Conservation (phyloP, 1,139 yeast species). For the Geotrichum phurueaensis region DNA sequence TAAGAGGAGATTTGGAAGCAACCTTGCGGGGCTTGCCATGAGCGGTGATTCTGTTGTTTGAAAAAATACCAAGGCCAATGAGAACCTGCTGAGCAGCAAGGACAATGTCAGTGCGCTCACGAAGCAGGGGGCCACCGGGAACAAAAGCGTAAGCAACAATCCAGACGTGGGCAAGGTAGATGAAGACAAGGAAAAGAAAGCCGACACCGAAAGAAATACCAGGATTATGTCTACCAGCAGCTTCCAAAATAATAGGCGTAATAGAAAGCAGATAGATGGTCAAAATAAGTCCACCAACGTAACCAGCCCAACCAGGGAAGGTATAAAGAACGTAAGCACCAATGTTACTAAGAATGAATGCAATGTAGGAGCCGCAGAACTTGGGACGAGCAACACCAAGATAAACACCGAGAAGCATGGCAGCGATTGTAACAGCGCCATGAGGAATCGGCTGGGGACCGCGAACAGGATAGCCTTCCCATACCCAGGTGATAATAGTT, state of each 20-base stretch:
- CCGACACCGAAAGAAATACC: conserved; percentile 54
- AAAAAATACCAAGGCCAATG: conserved; percentile 37
- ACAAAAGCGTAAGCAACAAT: conserved; percentile 97
- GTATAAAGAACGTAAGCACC: conserved; percentile 48
- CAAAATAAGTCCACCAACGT: conserved; percentile 64
- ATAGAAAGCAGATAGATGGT: conserved; percentile 58
- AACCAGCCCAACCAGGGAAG: conserved; percentile 75
- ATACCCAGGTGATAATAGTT: conserved; percentile 80
- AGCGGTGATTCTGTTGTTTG: conserved; percentile 24
- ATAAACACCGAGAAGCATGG: conserved; percentile 55
- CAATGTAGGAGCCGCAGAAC: conserved; percentile 27
- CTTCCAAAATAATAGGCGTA: conserved; percentile 57
- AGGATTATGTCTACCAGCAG: conserved; percentile 54
- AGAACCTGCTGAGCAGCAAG: conserved; percentile 48
- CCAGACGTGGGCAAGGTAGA: conserved; percentile 86
- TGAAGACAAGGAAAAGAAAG: conserved; percentile 46
- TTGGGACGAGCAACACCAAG: conserved; percentile 37
- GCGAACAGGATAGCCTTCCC: conserved; percentile 85
- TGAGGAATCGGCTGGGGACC: conserved; percentile 93
- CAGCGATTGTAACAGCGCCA: conserved; percentile 60
- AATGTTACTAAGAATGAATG: conserved; percentile 20
- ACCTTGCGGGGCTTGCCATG: conserved; percentile 21
- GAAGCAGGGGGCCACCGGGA: conserved; percentile 80
- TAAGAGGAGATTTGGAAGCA: conserved; percentile 14
- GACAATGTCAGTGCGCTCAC: conserved; percentile 82